Evolutionary conservation across 1,284 basidiomycete species (phyloP).

Genomic region (Erythrobasidium hasegawianum): DNA sequence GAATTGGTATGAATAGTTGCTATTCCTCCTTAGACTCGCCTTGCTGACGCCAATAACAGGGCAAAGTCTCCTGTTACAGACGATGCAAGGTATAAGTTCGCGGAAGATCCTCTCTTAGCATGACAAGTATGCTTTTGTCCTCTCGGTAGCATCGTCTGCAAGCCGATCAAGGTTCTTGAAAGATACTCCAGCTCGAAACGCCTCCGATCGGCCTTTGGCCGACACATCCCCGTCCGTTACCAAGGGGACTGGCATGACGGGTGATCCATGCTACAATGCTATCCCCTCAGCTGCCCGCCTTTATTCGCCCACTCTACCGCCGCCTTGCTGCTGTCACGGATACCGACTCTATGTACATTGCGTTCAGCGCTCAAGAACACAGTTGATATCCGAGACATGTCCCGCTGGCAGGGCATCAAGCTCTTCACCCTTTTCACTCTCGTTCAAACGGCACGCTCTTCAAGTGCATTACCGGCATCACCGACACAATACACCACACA

Average conservation of each 20-base stretch:
- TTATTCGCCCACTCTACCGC: not conserved
- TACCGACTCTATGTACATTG: too few species aligned
- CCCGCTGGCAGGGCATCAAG: too few species aligned
- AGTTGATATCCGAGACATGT: too few species aligned
- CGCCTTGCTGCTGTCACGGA: not conserved
- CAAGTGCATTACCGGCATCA: too few species aligned
- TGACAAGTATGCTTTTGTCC: too few species aligned
- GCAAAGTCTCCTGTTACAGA: constrained; percentile 31
- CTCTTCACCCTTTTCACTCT: too few species aligned
- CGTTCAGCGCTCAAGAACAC: too few species aligned
- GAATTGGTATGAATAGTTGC: not conserved
- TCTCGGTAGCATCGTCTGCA: not conserved
- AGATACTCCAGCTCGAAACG: not conserved
- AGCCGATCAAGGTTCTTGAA: not conserved
- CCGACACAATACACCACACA: too few species aligned
- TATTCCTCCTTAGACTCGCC: not conserved
- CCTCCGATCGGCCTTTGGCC: not conserved
- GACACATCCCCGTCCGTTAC: not conserved
- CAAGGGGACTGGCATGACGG: too few species aligned
- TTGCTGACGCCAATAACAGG: not conserved
- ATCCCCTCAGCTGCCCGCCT: too few species aligned
- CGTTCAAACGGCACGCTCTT: too few species aligned
- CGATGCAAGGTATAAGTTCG: constrained; percentile 14
- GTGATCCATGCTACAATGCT: too few species aligned
- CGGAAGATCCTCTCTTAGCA: not conserved